Conservation (phyloP, 139 green algal genomes). For the Picochlorum sp. region DNA sequence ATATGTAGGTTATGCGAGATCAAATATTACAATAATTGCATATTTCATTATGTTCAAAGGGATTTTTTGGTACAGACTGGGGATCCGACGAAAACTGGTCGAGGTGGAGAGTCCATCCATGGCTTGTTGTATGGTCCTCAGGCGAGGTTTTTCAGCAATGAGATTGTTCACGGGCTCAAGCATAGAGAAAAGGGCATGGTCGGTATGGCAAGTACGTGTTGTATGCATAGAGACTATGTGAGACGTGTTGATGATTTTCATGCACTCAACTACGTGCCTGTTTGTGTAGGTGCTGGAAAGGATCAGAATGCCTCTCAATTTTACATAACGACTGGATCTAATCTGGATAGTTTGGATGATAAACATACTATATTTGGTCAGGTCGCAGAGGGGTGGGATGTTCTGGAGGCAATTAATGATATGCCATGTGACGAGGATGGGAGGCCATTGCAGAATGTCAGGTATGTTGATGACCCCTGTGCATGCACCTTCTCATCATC, state of each 20-base stretch:
- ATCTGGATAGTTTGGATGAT: constrained; percentile 79
- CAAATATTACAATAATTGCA: constrained; percentile 90
- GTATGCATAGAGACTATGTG: background rate
- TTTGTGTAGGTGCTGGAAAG: constrained; percentile 30
- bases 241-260: background rate
- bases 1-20: constrained; percentile 49
- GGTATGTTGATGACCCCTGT: constrained; percentile 22
- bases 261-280: no score
- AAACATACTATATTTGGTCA: constrained; percentile 92
- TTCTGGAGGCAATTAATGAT: constrained; percentile 84
- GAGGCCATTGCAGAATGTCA: constrained; percentile 88
- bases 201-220: constrained; percentile 73
- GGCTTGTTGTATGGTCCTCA: constrained; percentile 48
- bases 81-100: constrained; percentile 80
- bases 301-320: constrained; percentile 85
- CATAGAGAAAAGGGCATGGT: constrained; percentile 74
- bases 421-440: constrained; percentile 71
- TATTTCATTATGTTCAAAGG: constrained; percentile 83
- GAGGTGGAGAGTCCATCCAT: constrained; percentile 82
- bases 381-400: constrained; percentile 81
- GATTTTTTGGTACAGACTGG: constrained; percentile 86
- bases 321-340: constrained; percentile 72
- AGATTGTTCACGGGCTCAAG: constrained; percentile 74
- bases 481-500: constrained; percentile 1
- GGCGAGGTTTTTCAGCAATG: constrained; percentile 90